Base-by-base conservation (phyloP, 495 filamentous ascomycete genomes). In the Neurospora sp. region DNA sequence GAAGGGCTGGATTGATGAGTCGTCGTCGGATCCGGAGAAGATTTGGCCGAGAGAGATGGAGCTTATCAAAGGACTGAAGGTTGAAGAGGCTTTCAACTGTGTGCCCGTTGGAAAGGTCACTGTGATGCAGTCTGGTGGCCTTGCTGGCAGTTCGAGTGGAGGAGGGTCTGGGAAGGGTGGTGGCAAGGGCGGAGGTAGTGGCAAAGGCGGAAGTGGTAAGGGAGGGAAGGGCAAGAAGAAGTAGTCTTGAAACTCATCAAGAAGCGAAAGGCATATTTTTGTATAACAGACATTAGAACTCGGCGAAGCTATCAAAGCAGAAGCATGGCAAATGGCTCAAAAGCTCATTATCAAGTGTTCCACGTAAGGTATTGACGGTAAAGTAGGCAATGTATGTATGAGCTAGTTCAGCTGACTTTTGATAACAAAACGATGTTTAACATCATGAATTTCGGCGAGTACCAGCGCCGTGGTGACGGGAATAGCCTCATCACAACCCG, bases 81-180 rank as follows among this genome's bases (percentile, higher is more conserved):
- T 93, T 37, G 90, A 90, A 72, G 95, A 97, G 84, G 87, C 96
- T 69, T 88, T 92, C 69, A 94, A 94, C 75, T 85, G 87, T 9
- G 87, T 98, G 74, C 92, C 94, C 34, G 93, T 97, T 3, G 87
- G 90, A n/a, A 96, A 93, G 81, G 87, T 97, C 62, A 90, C 92
- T 78, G 89, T 98, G 34, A 91, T 97, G 88, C 86, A 90, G 81
- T 81, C 81, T 28, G 88, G 88, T 9, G 85, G 83, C 4, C 85
- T 83, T 48, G 84, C 83, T 42, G 85, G 84, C 71, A 84, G 82
- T 15, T 79, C 76, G 5, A 84, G 83, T 34, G 79, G 76, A 6
- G 84, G 79, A 62, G 81, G 83, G 75, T 78, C 84, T 72, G 76
- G 85, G 77, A 76, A 88, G 74, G 74, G 71, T 82, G 76, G 84